Conservation (phyloP, 164 flowering plant species). For the Cinnamomum chago region DNA sequence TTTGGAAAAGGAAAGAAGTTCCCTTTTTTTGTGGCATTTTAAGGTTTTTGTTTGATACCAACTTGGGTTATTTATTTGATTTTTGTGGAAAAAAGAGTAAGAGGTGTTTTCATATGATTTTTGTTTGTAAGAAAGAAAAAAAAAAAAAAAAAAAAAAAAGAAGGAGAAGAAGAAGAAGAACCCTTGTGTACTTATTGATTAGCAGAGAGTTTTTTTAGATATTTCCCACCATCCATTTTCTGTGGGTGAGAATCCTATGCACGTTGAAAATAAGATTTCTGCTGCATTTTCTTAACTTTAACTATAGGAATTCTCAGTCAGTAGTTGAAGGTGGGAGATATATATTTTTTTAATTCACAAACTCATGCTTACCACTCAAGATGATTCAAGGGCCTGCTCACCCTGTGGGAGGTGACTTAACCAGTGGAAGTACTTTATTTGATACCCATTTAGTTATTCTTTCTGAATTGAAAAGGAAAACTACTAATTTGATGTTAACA, state of each 20-base stretch:
- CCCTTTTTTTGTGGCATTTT: not conserved
- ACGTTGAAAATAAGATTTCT: too few relatives aligned
- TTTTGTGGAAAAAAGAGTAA: too few relatives aligned
- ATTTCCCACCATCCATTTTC: too few relatives aligned
- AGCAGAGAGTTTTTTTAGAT: too few relatives aligned
- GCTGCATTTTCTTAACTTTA: too few relatives aligned
- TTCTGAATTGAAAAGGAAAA: not conserved
- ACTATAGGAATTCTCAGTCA: not conserved
- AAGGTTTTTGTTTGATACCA: not conserved
- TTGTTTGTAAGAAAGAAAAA: too few relatives aligned
- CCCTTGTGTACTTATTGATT: too few relatives aligned
- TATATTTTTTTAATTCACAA: not conserved
- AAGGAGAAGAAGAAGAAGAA: too few relatives aligned
- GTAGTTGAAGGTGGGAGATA: not conserved
- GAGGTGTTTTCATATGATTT: too few relatives aligned
- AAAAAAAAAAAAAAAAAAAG: too few relatives aligned
- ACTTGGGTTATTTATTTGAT: not conserved
- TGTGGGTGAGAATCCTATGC: too few relatives aligned
- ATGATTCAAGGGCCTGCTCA: not conserved
- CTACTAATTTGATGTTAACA: not conserved
- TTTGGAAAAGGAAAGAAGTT: not conserved
- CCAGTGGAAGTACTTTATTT: not conserved
- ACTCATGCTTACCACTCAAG: not conserved
- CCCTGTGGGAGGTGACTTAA: not conserved
- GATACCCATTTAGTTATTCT: not conserved